phyloP scores from a whole-genome alignment of 2,329 filamentous ascomycete species.

The Exserohilum rostratum region DNA sequence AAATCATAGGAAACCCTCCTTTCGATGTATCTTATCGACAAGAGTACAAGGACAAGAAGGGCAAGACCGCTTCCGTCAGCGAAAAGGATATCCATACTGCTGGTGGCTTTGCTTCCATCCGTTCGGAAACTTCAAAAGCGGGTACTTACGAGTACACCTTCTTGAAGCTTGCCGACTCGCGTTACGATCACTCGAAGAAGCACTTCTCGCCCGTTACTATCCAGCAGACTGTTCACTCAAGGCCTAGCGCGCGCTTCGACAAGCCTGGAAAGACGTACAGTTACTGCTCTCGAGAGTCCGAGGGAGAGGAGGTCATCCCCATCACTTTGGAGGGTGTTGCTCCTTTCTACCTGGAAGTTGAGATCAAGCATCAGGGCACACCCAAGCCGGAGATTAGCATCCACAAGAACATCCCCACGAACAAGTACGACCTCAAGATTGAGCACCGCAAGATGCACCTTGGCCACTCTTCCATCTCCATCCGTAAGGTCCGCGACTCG shows the following conservation, averaged over 20 bases:
- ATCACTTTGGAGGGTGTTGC: constrained; percentile 81
- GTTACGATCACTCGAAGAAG: constrained; percentile 76
- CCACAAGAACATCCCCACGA: constrained; percentile 77
- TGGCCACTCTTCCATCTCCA: constrained; percentile 86
- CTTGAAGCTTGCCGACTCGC: constrained; percentile 78
- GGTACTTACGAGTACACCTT: constrained; percentile 89
- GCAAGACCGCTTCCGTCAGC: constrained; percentile 62
- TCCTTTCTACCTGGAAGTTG: constrained; percentile 89
- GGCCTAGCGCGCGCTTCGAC: constrained; percentile 79
- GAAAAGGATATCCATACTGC: constrained; percentile 78
- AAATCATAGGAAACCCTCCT: constrained; percentile 69
- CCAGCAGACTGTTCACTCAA: constrained; percentile 82
- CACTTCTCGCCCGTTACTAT: constrained; percentile 71
- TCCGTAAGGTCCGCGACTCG: constrained; percentile 86
- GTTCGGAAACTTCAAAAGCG: constrained; percentile 83
- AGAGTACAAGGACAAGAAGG: constrained; percentile 70
- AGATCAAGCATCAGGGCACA: constrained; percentile 88
- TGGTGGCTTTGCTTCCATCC: constrained; percentile 75
- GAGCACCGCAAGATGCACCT: constrained; percentile 83
- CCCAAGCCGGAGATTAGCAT: constrained; percentile 79
- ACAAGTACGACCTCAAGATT: constrained; percentile 79
- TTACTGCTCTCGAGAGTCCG: constrained; percentile 85
- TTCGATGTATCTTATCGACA: constrained; percentile 84
- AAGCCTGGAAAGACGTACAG: constrained; percentile 93
- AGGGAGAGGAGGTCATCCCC: constrained; percentile 84